Evolutionary conservation across 1,284 basidiomycete species (phyloP), one percentile per base, ranked within the genome.

Genomic region (Fomitopsis pinicola): DNA sequence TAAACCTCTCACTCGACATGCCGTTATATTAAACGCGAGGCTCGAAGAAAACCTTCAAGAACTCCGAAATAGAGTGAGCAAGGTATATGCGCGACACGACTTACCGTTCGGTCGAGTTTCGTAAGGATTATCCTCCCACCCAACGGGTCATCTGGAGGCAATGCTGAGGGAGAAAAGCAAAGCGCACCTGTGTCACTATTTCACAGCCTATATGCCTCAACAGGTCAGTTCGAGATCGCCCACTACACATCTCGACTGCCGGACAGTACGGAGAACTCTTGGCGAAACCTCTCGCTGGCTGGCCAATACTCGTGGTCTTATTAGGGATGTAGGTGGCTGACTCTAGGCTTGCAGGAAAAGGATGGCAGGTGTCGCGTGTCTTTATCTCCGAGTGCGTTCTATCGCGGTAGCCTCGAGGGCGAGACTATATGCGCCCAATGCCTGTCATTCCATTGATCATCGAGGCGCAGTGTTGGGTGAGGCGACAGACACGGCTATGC

Each of bases 1-100:
- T 67, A 60, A 40, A 63, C 67, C 70, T 71, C 70, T 65, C 64
- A 65, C 69, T 66, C 70, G 59, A 65, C 61, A 54, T 52, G 59
- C 42, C 15, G 12, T 19, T 26, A 33, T 17, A 46, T 1, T n/a
- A 14, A n/a, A 14, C 17, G 17, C 42, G 30, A 44, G 22, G 5
- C 8, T n/a, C 36, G 35, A 4, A 48, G 17, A n/a, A 9, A 17
- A 8, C 10, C 30, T 36, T 14, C 36, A 52, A 17, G 30, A 14
- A 9, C 10, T 22, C 12, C 7, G 35, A 38, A 8, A 8, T 35
- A 58, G 28, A 22, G 56, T 35, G 22, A 35, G 33, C 38, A 46
- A 2, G 19, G 14, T 30, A 30, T 48, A 48, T 35, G 46, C 52
- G 53, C 12, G 28, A 45, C 33, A 38, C 17, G 33, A 55, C 36